Evolutionary conservation across 176 grass and related monocot genomes (phyloP).

Genomic region (Oropetium thomaeum): DNA sequence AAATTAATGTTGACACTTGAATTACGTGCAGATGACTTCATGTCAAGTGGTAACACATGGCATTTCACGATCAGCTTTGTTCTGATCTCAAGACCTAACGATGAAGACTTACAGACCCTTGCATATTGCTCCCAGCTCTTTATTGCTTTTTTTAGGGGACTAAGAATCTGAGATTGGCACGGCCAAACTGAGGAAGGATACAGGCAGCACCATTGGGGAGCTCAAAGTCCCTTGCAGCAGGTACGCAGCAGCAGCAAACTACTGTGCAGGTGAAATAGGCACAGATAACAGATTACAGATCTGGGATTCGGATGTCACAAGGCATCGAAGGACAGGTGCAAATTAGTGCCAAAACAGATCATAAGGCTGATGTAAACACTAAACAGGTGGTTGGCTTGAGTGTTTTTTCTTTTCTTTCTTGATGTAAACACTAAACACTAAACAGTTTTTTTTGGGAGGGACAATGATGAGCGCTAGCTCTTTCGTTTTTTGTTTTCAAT

Average conservation of each 20-base stretch:
- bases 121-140: neutral
- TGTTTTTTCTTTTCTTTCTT: no score
- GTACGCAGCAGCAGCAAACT: neutral
- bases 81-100: conserved; percentile 43
- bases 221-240: neutral
- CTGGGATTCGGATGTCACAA: neutral
- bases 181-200: neutral
- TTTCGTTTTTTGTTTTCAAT: neutral
- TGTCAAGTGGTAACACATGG: neutral
- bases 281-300: no score
- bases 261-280: neutral
- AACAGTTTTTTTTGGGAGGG: no score
- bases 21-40: neutral
- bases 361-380: neutral
- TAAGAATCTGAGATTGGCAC: neutral
- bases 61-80: conserved; percentile 80
- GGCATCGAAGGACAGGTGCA: neutral
- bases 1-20: neutral
- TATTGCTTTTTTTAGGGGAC: no score
- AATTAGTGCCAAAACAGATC: neutral
- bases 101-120: conserved; percentile 53
- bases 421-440: no score
- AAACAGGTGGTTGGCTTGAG: neutral
- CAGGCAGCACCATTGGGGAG: neutral
- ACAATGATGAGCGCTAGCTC: neutral